Conservation (phyloP, 768 basidiomycete genomes). For the Russula griseocarnosa region DNA sequence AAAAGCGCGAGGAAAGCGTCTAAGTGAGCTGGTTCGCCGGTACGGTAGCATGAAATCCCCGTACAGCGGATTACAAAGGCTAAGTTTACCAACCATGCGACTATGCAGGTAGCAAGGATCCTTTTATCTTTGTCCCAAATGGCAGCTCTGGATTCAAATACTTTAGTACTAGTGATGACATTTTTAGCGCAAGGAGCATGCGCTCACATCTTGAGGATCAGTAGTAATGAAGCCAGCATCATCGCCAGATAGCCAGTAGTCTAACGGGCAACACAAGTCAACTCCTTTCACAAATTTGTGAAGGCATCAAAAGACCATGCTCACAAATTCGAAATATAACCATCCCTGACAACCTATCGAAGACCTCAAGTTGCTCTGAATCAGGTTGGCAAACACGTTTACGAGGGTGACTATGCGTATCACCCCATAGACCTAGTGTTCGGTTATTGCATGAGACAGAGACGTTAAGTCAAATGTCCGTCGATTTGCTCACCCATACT, state of each 20-base stretch:
- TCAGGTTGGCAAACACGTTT: conserved; percentile 8
- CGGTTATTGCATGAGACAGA: neutral
- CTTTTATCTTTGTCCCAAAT: conserved; percentile 14
- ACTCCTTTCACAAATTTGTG: neutral
- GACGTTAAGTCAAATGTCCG: neutral
- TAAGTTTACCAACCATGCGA: conserved; percentile 15
- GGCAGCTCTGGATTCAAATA: conserved; percentile 6
- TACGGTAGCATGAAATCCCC: neutral
- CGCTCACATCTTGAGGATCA: conserved; percentile 22
- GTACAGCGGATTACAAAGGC: conserved; percentile 21
- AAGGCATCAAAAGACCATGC: neutral
- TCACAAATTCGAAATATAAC: conserved; percentile 14
- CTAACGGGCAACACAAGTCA: neutral
- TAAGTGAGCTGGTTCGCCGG: neutral
- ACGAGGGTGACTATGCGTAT: conserved; percentile 11
- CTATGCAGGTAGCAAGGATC: conserved; percentile 6
- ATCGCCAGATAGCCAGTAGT: conserved; percentile 12
- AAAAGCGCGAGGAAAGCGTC: neutral
- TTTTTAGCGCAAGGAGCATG: no score
- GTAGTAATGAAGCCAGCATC: neutral
- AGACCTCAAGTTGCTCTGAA: neutral
- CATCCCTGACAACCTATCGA: conserved; percentile 15
- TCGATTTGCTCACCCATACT: conserved; percentile 19
- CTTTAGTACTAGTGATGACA: neutral
- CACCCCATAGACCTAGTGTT: conserved; percentile 6